These are phyloP conservation scores for Nicotiana tomentosiformis DNA, from an alignment of 257 asterid genomes.

Conservation along the genomic window DNA sequence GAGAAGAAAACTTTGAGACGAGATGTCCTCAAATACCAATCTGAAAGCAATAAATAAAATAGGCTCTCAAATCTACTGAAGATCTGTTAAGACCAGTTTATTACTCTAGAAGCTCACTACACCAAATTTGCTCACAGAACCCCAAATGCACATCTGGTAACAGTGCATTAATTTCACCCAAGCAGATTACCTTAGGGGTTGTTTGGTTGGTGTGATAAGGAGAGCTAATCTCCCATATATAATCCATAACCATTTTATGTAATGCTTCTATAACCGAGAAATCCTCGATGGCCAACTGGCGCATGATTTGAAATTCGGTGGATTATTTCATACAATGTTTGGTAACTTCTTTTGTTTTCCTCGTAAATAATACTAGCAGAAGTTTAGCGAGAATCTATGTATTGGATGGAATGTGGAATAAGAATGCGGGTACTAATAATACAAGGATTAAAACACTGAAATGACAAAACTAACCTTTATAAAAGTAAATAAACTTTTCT, in stretches of 20 bases:
- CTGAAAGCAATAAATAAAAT: background rate
- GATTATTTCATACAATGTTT: background rate
- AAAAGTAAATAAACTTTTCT: background rate
- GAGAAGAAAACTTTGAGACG: background rate
- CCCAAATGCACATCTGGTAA: background rate
- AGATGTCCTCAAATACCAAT: background rate
- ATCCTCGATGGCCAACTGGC: background rate
- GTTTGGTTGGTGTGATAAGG: background rate
- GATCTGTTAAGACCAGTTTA: background rate
- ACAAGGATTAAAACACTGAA: background rate
- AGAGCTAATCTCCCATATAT: background rate
- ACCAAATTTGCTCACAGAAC: background rate
- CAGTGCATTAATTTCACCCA: background rate
- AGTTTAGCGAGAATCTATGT: background rate
- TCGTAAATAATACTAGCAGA: background rate
- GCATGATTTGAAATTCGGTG: background rate
- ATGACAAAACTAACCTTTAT: background rate
- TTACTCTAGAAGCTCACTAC: background rate
- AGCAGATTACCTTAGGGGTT: background rate
- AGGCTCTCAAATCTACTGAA: background rate
- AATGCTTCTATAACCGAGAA: background rate
- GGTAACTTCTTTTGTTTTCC: background rate
- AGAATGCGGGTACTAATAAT: background rate
- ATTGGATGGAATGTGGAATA: background rate
- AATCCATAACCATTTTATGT: background rate